Conservation (phyloP, 176 grass and related monocot species). For the Secale cereale region DNA sequence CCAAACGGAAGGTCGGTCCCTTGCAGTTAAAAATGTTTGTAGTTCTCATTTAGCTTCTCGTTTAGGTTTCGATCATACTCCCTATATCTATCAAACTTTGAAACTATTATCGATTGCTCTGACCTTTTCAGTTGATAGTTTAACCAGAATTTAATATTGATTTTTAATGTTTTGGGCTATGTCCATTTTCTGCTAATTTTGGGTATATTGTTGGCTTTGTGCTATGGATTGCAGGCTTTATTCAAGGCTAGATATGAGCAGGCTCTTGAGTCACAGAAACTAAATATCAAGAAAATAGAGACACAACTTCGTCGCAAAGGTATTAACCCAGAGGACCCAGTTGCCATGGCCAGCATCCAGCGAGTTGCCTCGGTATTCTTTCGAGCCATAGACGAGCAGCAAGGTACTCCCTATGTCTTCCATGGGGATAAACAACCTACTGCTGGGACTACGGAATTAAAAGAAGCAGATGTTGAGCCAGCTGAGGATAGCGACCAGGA, state of each 20-base stretch:
- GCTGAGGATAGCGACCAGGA: constrained; percentile 95
- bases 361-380: constrained; percentile 90
- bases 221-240: constrained; percentile 55
- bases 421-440: constrained; percentile 36
- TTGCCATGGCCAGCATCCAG: constrained; percentile 97
- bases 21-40: constrained; percentile 9
- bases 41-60: constrained; percentile 1
- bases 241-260: constrained; percentile 99
- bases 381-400: constrained; percentile 90
- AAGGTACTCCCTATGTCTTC: constrained; percentile 95
- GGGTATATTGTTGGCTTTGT: constrained; percentile 23
- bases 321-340: constrained; percentile 94
- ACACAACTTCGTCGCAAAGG: constrained; percentile 86
- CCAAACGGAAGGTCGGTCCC: constrained; percentile 85
- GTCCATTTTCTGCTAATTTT: constrained; percentile 22
- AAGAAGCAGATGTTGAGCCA: constrained; percentile 40
- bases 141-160: neutral
- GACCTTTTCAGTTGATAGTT: neutral
- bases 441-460: constrained; percentile 26
- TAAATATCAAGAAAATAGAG: constrained; percentile 98
- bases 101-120: neutral
- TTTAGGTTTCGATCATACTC: neutral
- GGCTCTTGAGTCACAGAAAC: constrained; percentile 92
- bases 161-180: neutral
- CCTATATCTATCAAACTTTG: neutral